phyloP scores from a whole-genome alignment of 768 basidiomycete genomes.

The Pisolithus albus region DNA sequence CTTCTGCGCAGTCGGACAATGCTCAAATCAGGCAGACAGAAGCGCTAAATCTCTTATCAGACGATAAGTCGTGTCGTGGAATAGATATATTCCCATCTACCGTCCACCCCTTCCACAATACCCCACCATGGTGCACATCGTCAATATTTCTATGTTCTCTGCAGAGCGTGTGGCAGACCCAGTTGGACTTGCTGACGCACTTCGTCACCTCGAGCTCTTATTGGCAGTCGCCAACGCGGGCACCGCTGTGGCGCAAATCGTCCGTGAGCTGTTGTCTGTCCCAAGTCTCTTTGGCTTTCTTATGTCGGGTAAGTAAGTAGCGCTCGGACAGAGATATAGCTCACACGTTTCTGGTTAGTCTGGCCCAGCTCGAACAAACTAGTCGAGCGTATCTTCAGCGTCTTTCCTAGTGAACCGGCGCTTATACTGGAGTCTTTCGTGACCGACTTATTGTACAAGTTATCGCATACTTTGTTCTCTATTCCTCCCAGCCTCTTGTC shows the following conservation, averaged over 20 bases:
- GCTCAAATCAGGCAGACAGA: too few species aligned
- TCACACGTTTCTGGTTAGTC: conserved; percentile 8
- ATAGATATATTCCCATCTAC: too few species aligned
- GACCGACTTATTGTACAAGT: conserved; percentile 15
- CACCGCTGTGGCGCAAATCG: conserved; percentile 14
- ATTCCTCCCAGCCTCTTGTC: conserved; percentile 14
- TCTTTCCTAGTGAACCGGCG: conserved; percentile 25
- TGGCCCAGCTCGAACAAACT: conserved; percentile 8
- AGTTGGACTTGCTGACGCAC: conserved; percentile 15
- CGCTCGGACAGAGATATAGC: neutral
- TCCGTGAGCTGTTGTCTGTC: conserved; percentile 21
- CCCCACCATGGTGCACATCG: conserved; percentile 1
- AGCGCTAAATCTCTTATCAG: too few species aligned
- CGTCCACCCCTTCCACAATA: too few species aligned
- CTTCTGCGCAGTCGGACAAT: too few species aligned
- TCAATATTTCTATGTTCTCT: conserved; percentile 15
- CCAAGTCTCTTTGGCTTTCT: conserved; percentile 25
- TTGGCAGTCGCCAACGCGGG: conserved; percentile 14
- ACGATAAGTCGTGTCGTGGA: too few species aligned
- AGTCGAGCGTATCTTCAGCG: conserved; percentile 24
- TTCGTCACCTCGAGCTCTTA: conserved; percentile 17
- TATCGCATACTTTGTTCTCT: conserved; percentile 22
- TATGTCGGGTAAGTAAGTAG: conserved; percentile 18
- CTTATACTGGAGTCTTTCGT: conserved; percentile 17
- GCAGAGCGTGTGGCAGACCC: conserved; percentile 9